Evolutionary conservation across 176 grass and related monocot species (phyloP), one percentile per base, ranked within the genome.

Genomic region (Oryza nivara): DNA sequence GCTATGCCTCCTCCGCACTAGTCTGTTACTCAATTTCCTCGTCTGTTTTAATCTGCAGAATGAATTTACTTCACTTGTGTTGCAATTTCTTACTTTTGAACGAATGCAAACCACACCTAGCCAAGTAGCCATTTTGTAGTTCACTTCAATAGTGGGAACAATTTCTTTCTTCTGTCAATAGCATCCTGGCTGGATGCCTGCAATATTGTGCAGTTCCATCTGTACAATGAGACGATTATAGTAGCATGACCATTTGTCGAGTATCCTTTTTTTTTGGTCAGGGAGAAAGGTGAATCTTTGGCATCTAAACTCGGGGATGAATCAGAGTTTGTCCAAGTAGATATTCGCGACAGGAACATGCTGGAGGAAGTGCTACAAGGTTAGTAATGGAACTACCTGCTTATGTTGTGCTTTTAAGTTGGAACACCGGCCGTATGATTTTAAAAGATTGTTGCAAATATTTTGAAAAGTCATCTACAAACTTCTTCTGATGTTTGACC

Each of bases 271-370:
- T 28, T 28, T 71, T 89, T 69, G 85, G 5, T 2, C 69, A 98
- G 96, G 89, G 91, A 92, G 74, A 98, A 88, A 83, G 96, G 93
- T 64, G 56, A 85, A 56, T 85, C 87, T 46, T 75, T 95, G 65
- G 93, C 83, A 11, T 83, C 93, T 47, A 95, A 72, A 70, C 93
- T 98, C 11, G 91, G 96, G 5, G 19, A 83, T 19, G 80, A 88
- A 74, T 89, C 89, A 1, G 88, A 89, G 80, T 98, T 98, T 70
- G 69, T 98, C 9, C 41, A 98, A 64, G 51, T 98, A 65, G 86
- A 98, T 46, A 89, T 86, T 44, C 78, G 82, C 80, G 86, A 90
- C 17, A 64, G 82, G 43, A 74, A 43, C 58, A 88, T 98, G 85
- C 28, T 98, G 83, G 83, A 93, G 74, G 23, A 67, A 85, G 80